A percentile compares a stretch with the other conserved stretches of the same genome.
These are phyloP conservation scores for Oropetium thomaeum DNA, from an alignment of 176 grass and related monocot genomes.

Conservation along the genomic window DNA sequence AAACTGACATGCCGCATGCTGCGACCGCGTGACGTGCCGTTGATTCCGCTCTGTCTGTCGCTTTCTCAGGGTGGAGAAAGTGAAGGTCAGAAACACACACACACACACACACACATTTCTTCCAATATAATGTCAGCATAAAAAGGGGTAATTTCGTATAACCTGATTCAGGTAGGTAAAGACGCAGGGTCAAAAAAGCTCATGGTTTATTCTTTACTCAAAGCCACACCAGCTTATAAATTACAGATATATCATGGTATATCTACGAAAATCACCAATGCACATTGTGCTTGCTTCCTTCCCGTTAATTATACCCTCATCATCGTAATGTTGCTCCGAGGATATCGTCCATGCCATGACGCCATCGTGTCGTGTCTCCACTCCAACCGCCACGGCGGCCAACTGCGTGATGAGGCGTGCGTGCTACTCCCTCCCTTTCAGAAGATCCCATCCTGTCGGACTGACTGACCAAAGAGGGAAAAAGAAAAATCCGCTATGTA, in stretches of 20 bases:
- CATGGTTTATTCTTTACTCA: constrained; percentile 23
- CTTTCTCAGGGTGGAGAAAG: neutral
- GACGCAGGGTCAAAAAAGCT: neutral
- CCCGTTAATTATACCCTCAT: constrained; percentile 31
- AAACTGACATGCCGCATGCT: neutral
- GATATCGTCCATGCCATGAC: constrained; percentile 18
- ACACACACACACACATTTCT: too few relatives aligned
- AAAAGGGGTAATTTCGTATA: neutral
- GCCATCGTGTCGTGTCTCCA: neutral
- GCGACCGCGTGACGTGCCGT: too few relatives aligned
- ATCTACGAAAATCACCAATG: constrained; percentile 10
- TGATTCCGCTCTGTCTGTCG: neutral
- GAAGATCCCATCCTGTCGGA: neutral
- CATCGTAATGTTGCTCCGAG: constrained; percentile 40
- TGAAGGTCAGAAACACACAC: neutral
- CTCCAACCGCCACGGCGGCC: neutral
- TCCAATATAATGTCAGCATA: neutral
- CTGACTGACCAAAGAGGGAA: neutral
- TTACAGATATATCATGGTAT: neutral
- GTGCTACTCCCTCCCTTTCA: neutral
- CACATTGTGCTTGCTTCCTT: neutral
- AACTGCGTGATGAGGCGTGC: neutral
- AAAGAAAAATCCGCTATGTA: constrained; percentile 17
- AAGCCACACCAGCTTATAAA: neutral
- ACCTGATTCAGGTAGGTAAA: neutral